phyloP scores from a whole-genome alignment of 768 basidiomycete genomes.

The Ramaria sp. region DNA sequence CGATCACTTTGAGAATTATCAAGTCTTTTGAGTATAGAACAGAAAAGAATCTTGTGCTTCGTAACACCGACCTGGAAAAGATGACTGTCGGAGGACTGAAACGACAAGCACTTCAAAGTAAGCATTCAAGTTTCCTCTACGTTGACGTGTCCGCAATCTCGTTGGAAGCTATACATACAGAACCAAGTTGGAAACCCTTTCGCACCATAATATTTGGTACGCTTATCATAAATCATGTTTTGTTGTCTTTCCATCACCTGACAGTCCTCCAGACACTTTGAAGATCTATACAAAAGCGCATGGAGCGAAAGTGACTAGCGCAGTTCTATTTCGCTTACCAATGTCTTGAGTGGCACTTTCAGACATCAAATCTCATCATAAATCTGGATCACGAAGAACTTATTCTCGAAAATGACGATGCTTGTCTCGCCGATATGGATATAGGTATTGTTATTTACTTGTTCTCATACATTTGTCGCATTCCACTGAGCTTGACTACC shows the following conservation, averaged over 20 bases:
- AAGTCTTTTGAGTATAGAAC: constrained; percentile 93
- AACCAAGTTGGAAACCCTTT: constrained; percentile 85
- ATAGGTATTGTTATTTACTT: constrained; percentile 41
- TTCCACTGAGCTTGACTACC: constrained; percentile 3
- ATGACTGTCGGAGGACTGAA: constrained; percentile 78
- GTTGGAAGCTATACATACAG: constrained; percentile 55
- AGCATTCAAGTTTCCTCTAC: constrained; percentile 11
- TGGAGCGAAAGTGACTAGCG: constrained; percentile 66
- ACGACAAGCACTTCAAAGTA: constrained; percentile 58
- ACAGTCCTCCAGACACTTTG: constrained; percentile 56
- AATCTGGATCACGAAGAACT: constrained; percentile 94
- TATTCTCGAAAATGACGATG: constrained; percentile 64
- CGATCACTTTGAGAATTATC: constrained; percentile 84
- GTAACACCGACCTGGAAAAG: constrained; percentile 64
- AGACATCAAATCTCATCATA: constrained; percentile 97
- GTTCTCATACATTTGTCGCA: background rate
- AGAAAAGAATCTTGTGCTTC: constrained; percentile 77
- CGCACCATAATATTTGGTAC: constrained; percentile 58
- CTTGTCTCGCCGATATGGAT: constrained; percentile 56
- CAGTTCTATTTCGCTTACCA: background rate
- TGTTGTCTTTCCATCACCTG: background rate
- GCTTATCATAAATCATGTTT: constrained; percentile 1
- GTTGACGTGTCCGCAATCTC: constrained; percentile 5
- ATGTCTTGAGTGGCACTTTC: constrained; percentile 1
- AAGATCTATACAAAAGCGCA: constrained; percentile 94